phyloP scores from a whole-genome alignment of 352 stramenopile genomes.

The Phytopythium aichiense region DNA sequence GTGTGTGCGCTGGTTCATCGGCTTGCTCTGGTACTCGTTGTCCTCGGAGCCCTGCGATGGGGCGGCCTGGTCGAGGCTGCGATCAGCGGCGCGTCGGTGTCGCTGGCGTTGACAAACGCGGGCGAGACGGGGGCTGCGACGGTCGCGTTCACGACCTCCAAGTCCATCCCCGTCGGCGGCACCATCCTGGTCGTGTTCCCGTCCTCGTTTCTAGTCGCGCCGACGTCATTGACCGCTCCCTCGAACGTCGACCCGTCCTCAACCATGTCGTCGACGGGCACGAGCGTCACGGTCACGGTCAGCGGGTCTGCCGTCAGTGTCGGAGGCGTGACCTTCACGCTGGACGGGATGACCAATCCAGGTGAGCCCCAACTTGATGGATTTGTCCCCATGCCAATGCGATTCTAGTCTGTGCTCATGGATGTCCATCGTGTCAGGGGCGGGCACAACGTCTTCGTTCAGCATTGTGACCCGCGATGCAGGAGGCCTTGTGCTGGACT shows the following conservation, averaged over 20 bases:
- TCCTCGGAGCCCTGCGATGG: background rate
- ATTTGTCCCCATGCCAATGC: background rate
- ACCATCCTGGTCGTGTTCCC: slow-evolving; percentile 50
- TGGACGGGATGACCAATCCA: slow-evolving; percentile 58
- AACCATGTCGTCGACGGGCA: slow-evolving; percentile 21
- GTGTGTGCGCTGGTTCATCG: background rate
- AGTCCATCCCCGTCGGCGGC: slow-evolving; percentile 32
- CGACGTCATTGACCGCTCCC: slow-evolving; percentile 14
- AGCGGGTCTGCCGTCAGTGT: slow-evolving; percentile 9
- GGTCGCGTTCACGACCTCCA: slow-evolving; percentile 32
- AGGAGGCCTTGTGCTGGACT: slow-evolving; percentile 29
- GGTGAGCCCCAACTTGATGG: slow-evolving; percentile 13
- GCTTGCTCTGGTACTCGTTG: background rate
- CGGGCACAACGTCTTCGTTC: slow-evolving; percentile 32
- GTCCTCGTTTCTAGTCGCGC: slow-evolving; percentile 37
- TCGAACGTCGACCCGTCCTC: slow-evolving; percentile 23
- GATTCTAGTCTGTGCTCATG: background rate
- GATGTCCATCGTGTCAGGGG: slow-evolving; percentile 18
- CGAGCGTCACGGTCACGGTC: slow-evolving; percentile 36
- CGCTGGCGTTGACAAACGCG: slow-evolving; percentile 17
- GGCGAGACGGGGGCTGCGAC: slow-evolving; percentile 26
- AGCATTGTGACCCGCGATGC: slow-evolving; percentile 32
- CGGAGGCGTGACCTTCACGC: slow-evolving; percentile 35
- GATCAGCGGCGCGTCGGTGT: slow-evolving; percentile 31
- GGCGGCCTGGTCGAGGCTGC: slow-evolving; percentile 11